These are phyloP conservation scores for Suhomyces bolitotheri DNA, from an alignment of 1,139 yeast species.

Conservation along the genomic window DNA sequence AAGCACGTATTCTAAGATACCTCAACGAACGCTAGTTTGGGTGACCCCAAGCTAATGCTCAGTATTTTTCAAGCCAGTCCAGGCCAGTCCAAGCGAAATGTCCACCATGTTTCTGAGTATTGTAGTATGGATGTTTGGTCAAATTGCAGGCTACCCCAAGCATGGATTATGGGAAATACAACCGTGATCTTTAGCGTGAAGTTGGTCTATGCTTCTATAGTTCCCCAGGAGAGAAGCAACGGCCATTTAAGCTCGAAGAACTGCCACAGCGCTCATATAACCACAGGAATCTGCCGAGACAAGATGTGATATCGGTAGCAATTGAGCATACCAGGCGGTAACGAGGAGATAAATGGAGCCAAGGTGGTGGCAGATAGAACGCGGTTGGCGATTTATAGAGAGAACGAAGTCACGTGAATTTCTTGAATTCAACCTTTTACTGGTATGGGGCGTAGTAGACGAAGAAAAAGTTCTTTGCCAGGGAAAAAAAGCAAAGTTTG, in stretches of 20 bases:
- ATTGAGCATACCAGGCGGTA: conserved; percentile 11
- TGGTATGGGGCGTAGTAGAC: not conserved
- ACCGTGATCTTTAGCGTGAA: too few species aligned
- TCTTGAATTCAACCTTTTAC: too few species aligned
- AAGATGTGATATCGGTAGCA: not conserved
- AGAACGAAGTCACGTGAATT: not conserved
- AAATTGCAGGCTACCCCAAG: conserved; percentile 7
- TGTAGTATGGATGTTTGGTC: conserved; percentile 13
- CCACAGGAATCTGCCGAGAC: conserved; percentile 1
- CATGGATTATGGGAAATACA: not conserved
- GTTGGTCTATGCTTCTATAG: not conserved
- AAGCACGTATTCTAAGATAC: conserved; percentile 3
- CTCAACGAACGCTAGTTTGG: not conserved
- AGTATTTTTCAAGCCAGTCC: too few species aligned
- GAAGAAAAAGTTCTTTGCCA: too few species aligned
- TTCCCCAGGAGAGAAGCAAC: not conserved
- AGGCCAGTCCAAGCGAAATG: too few species aligned
- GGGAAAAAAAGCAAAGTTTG: too few species aligned
- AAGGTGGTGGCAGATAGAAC: not conserved
- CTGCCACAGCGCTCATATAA: conserved; percentile 1
- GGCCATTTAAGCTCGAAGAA: not conserved
- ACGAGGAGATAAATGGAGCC: conserved; percentile 12
- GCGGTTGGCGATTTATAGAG: not conserved
- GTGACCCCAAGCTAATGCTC: not conserved
- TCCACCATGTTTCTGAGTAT: conserved; percentile 6